Percentiles rank a stretch among this genome's conserved stretches.
Conservation (phyloP, 176 grass and related monocot species). For the Ensete glaucum region DNA sequence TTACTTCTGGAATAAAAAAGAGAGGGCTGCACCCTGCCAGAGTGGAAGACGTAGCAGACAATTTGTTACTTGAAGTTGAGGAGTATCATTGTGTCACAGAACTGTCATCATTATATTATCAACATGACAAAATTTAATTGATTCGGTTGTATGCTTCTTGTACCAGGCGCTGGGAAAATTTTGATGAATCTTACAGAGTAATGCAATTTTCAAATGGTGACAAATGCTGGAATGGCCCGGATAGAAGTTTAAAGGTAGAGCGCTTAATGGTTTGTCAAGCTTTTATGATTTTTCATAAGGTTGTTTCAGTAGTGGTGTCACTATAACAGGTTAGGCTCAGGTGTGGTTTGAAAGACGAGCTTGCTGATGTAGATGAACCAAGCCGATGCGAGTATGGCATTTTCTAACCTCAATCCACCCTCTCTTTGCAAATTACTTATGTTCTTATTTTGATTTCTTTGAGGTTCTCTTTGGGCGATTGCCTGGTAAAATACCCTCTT, state of each 20-base stretch:
- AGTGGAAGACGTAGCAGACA: neutral
- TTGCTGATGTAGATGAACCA: slow-evolving; percentile 75
- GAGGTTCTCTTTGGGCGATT: too few relatives aligned
- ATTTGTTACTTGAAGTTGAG: neutral
- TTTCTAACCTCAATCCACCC: neutral
- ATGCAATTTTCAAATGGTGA: slow-evolving; percentile 84
- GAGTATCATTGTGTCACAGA: neutral
- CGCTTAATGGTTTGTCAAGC: neutral
- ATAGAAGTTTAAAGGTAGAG: slow-evolving; percentile 81
- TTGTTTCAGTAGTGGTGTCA: slow-evolving; percentile 12
- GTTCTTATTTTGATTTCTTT: slow-evolving; percentile 1
- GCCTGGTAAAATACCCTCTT: too few relatives aligned
- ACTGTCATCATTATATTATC: neutral
- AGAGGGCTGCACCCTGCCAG: neutral
- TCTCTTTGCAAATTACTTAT: neutral
- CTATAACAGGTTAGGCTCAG: slow-evolving; percentile 65
- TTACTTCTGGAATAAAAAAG: too few relatives aligned
- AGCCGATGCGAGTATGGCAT: slow-evolving; percentile 95
- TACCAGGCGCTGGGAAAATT: slow-evolving; percentile 83
- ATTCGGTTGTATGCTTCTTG: neutral
- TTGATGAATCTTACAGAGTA: slow-evolving; percentile 77
- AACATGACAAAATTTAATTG: neutral
- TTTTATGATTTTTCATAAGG: neutral
- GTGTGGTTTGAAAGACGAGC: slow-evolving; percentile 79
- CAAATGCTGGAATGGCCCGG: slow-evolving; percentile 90